Conservation (phyloP, 2,329 filamentous ascomycete genomes). For the Aspergillus ruber region DNA sequence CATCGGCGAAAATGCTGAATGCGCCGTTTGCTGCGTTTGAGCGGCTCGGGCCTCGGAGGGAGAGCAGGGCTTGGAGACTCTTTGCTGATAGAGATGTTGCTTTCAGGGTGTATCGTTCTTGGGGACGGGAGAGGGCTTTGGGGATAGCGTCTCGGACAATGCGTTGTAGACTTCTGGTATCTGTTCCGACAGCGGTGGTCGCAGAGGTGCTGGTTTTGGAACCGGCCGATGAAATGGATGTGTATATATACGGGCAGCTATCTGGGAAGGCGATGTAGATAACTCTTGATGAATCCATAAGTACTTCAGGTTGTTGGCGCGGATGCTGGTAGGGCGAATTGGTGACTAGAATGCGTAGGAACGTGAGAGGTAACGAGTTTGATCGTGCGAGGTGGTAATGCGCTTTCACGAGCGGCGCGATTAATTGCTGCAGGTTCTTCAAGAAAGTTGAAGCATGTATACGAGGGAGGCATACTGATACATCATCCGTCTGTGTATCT, state of each 20-base stretch:
- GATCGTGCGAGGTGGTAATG: constrained; percentile 77
- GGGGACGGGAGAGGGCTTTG: constrained; percentile 70
- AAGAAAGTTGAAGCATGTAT: constrained; percentile 79
- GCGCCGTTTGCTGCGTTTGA: constrained; percentile 68
- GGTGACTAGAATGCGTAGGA: constrained; percentile 72
- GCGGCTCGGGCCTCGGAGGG: constrained; percentile 62
- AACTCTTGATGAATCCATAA: constrained; percentile 59
- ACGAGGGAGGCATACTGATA: constrained; percentile 49
- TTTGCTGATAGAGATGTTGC: constrained; percentile 63
- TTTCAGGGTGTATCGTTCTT: constrained; percentile 64
- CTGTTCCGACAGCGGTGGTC: constrained; percentile 29
- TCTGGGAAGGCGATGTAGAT: constrained; percentile 80
- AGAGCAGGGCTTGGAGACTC: constrained; percentile 63
- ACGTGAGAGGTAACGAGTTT: constrained; percentile 55
- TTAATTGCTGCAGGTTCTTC: constrained; percentile 65
- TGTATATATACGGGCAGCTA: constrained; percentile 68
- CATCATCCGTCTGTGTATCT: constrained; percentile 22
- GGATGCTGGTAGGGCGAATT: constrained; percentile 70
- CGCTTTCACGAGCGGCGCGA: constrained; percentile 72
- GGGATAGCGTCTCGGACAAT: constrained; percentile 73
- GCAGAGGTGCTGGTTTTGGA: constrained; percentile 31
- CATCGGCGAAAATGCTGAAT: constrained; percentile 72
- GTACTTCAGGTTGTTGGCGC: constrained; percentile 29
- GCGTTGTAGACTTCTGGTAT: constrained; percentile 59
- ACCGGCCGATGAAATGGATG: constrained; percentile 44